phyloP scores from a whole-genome alignment of 2,329 filamentous ascomycete species.

The Pestalotiopsis sp. region DNA sequence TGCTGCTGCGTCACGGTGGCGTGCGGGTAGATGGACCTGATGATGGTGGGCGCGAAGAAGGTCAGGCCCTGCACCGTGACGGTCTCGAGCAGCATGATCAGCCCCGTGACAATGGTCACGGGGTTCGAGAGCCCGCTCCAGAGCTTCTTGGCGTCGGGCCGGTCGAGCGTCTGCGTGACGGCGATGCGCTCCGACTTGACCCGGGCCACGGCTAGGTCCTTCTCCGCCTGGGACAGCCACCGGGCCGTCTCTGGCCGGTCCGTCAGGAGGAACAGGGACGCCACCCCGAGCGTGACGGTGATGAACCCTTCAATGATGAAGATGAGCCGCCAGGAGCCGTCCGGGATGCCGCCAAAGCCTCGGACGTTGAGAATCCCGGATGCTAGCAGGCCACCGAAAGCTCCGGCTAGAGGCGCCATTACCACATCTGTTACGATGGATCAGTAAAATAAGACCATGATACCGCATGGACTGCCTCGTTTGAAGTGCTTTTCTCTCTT shows the following conservation, averaged over 20 bases:
- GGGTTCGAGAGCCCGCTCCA: conserved; percentile 66
- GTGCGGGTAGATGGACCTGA: conserved; percentile 67
- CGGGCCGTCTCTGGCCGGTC: conserved; percentile 69
- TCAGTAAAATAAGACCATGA: not conserved
- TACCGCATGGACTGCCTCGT: no score
- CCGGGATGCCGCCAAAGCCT: conserved; percentile 42
- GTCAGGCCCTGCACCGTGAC: conserved; percentile 72
- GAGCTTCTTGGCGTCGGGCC: conserved; percentile 61
- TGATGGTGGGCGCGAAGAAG: conserved; percentile 73
- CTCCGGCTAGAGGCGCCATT: conserved; percentile 70
- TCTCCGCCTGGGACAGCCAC: conserved; percentile 69
- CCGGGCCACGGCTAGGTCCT: conserved; percentile 65
- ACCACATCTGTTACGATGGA: conserved; percentile 58
- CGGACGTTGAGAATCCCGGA: conserved; percentile 65
- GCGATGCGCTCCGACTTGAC: conserved; percentile 70
- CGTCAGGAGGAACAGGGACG: conserved; percentile 67
- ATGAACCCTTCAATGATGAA: conserved; percentile 53
- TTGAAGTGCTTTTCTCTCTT: no score
- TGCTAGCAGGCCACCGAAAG: conserved; percentile 70
- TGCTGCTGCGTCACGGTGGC: conserved; percentile 63
- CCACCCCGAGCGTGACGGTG: conserved; percentile 50
- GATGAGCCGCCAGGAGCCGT: conserved; percentile 33
- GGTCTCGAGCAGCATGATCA: conserved; percentile 32
- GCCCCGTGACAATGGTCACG: conserved; percentile 38
- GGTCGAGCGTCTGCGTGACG: conserved; percentile 65